Evolutionary conservation across 108 stramenopile genomes (phyloP), one percentile per base, ranked within the genome.

Genomic region (Skeletonema potamos): DNA sequence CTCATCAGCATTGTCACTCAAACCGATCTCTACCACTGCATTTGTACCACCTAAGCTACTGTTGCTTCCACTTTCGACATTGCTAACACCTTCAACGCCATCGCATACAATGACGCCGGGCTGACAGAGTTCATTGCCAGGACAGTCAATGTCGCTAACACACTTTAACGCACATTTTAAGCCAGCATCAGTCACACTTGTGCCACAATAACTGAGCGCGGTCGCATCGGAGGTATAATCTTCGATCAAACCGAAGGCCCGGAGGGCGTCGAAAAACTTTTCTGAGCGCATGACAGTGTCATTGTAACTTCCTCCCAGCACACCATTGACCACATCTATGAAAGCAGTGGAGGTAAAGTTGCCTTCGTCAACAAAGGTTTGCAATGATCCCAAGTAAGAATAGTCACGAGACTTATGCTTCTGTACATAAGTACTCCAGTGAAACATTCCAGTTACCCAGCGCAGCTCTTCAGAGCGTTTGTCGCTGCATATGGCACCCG

Each of bases 361-460:
- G 48, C 76, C 76, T 43, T 55, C 67, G 37, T 79, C 56, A 9
- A 79, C 82, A 37, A 56, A 83, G 6, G 33, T 58, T 54, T 64
- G 62, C n/a, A 83, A 57, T 22, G 54, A 34, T 6, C 22, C 48
- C 29, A 34, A 59, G 28, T 74, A 64, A 20, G 54, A 64, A 57
- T 79, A 79, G 34, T 74, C 39, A 30, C 73, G 46, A 57, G 41
- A 62, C 27, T 67, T 41, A 62, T 74, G 71, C 37, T 73, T 41
- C 61, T 83, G 76, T 7, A 83, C 51, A 18, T 51, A 66, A 26
- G 73, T 41, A 13, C 69, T 64, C 82, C 82, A 83, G 58, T 83
- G 74, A 68, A 72, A 83, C 68, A 83, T 67, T 4, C 82, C 82
- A 27, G 82, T 74, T 18, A 75, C 54, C 82, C 82, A 83, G 17